Evolutionary conservation across 2,329 filamentous ascomycete genomes (phyloP).

Genomic region (Trichoderma koningiopsis): DNA sequence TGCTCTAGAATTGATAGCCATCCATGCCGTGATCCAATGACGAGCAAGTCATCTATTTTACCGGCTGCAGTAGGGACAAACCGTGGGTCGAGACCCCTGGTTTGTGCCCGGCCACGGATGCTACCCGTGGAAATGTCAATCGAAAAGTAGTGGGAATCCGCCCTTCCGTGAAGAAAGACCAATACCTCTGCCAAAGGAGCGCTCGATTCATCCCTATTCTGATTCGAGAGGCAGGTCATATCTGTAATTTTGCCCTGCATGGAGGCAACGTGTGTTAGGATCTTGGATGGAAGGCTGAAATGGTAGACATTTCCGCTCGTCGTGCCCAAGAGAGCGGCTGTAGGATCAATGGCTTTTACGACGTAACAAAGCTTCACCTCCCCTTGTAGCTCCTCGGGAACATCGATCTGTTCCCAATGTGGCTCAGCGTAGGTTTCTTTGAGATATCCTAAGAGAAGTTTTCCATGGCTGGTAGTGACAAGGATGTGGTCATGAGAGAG

Average conservation of each 20-base stretch:
- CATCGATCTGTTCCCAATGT: conserved; percentile 48
- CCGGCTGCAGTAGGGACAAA: conserved; percentile 54
- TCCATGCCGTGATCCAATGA: conserved; percentile 59
- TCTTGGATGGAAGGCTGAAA: conserved; percentile 38
- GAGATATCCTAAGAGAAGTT: conserved; percentile 53
- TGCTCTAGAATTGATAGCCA: conserved; percentile 44
- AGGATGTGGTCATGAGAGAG: conserved; percentile 56
- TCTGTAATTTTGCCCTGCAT: conserved; percentile 55
- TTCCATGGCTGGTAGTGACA: conserved; percentile 62
- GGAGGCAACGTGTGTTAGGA: conserved; percentile 40
- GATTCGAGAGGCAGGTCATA: conserved; percentile 46
- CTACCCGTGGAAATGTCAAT: conserved; percentile 39
- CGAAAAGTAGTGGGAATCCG: conserved; percentile 47
- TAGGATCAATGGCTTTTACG: conserved; percentile 44
- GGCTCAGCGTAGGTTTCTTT: conserved; percentile 25
- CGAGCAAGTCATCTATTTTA: conserved; percentile 44
- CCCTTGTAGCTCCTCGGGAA: conserved; percentile 38
- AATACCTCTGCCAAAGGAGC: conserved; percentile 41
- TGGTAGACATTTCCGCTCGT: conserved; percentile 52
- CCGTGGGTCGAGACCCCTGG: conserved; percentile 48
- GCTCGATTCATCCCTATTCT: background rate
- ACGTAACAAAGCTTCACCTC: conserved; percentile 53
- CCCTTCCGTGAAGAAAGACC: conserved; percentile 50
- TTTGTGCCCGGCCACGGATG: conserved; percentile 35
- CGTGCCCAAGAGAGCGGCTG: conserved; percentile 52